A percentile compares a stretch with the other conserved stretches of the same genome.
Evolutionary conservation across 2,329 filamentous ascomycete genomes (phyloP).

Genomic region (Fusarium brevicatenulatum): DNA sequence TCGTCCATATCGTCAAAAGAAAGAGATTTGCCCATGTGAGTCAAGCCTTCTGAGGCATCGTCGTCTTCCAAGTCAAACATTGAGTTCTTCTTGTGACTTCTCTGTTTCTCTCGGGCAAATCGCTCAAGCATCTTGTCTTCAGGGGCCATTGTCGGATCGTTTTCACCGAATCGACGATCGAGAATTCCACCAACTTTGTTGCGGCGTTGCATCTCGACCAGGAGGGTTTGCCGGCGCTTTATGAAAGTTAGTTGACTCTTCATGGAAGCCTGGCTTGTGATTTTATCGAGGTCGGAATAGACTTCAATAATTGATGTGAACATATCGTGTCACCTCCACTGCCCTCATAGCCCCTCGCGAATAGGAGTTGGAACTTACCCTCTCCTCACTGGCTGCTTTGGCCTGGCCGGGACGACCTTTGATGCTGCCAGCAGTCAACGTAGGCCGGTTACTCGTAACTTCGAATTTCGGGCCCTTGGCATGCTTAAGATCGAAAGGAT

Average conservation of each 20-base stretch:
- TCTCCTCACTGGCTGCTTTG: constrained; percentile 88
- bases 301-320: background rate
- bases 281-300: background rate
- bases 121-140: constrained; percentile 93
- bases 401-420: constrained; percentile 83
- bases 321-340: background rate
- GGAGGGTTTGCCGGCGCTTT: constrained; percentile 80
- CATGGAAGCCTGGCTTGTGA: background rate
- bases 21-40: constrained; percentile 83
- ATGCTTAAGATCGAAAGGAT: constrained; percentile 94
- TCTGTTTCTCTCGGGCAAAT: constrained; percentile 88
- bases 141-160: constrained; percentile 91
- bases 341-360: background rate
- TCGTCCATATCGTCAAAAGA: constrained; percentile 75
- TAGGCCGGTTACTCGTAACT: constrained; percentile 74
- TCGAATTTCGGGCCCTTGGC: constrained; percentile 85
- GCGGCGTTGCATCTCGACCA: constrained; percentile 88
- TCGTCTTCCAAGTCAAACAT: constrained; percentile 90
- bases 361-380: constrained; percentile 58
- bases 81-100: constrained; percentile 77
- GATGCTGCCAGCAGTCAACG: constrained; percentile 66
- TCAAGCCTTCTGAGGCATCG: constrained; percentile 73
- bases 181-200: constrained; percentile 94
- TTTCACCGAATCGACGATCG: constrained; percentile 94
- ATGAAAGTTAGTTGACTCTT: constrained; percentile 18